Conservation (phyloP, 2,329 filamentous ascomycete genomes). For the Endoconidiophora polonica region DNA sequence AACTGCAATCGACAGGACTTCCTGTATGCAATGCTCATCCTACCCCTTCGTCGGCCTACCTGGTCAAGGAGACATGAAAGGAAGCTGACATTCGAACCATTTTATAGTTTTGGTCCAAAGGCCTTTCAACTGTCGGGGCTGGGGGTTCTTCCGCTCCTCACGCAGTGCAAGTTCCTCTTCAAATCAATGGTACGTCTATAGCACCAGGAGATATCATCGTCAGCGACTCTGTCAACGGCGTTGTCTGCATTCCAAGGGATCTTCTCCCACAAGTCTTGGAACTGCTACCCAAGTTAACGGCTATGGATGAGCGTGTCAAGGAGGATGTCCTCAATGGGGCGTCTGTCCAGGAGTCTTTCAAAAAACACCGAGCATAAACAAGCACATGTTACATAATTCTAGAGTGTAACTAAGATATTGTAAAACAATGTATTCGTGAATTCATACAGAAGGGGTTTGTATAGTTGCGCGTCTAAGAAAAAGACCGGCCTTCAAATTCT, state of each 20-base stretch:
- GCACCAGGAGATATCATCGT: conserved; percentile 50
- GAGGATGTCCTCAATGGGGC: conserved; percentile 46
- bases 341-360: conserved; percentile 48
- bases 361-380: no score
- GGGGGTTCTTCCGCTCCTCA: conserved; percentile 40
- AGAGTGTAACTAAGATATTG: no score
- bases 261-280: conserved; percentile 43
- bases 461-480: no score
- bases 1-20: conserved; percentile 37
- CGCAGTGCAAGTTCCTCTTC: conserved; percentile 30
- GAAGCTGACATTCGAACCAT: neutral
- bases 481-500: no score
- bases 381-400: no score
- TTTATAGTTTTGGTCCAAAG: conserved; percentile 36
- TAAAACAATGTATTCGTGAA: no score
- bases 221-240: conserved; percentile 51
- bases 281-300: conserved; percentile 34
- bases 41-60: no score
- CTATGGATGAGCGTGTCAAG: conserved; percentile 44
- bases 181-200: conserved; percentile 27
- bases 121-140: conserved; percentile 40
- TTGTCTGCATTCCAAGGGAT: conserved; percentile 48
- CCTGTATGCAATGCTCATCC: conserved; percentile 28
- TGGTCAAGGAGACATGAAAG: neutral
- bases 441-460: no score